A percentile compares a stretch with the other conserved stretches of the same genome.
These are phyloP conservation scores for Erysiphe neolycopersici DNA, from an alignment of 2,329 filamentous ascomycete genomes.

Conservation along the genomic window DNA sequence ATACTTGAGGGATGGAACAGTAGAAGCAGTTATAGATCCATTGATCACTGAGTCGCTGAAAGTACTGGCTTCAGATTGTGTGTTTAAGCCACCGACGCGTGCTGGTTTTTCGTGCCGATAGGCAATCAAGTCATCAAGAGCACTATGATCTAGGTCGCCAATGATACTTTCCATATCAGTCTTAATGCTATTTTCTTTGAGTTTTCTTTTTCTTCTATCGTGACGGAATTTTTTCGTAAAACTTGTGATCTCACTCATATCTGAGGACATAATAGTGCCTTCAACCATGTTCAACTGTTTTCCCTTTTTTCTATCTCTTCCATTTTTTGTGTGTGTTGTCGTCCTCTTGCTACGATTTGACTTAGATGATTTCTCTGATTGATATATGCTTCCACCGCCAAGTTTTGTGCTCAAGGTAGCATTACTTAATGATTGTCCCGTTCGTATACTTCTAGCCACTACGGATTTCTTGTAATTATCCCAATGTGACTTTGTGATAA, in stretches of 20 bases:
- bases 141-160: constrained; percentile 16
- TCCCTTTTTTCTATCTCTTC: constrained; percentile 13
- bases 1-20: constrained; percentile 18
- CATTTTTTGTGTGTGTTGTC: constrained; percentile 7
- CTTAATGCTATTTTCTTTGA: constrained; percentile 9
- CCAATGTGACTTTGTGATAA: constrained; percentile 56
- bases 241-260: constrained; percentile 6
- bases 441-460: constrained; percentile 61
- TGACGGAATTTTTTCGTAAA: constrained; percentile 13
- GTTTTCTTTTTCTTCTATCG: constrained; percentile 12
- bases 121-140: constrained; percentile 42
- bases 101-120: constrained; percentile 76
- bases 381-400: constrained; percentile 63
- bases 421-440: constrained; percentile 61
- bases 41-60: constrained; percentile 51
- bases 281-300: constrained; percentile 2
- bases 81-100: constrained; percentile 71
- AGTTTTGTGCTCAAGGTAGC: constrained; percentile 61
- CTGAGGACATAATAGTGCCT: constrained; percentile 4
- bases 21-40: constrained; percentile 15
- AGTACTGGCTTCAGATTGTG: constrained; percentile 46
- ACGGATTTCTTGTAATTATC: constrained; percentile 97
- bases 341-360: constrained; percentile 17
- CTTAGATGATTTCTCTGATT: constrained; percentile 24
- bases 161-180: constrained; percentile 2